Percentiles rank a stretch among this genome's conserved stretches.
phyloP scores from a whole-genome alignment of 352 stramenopile genomes.

The Globisporangium takayamanum region DNA sequence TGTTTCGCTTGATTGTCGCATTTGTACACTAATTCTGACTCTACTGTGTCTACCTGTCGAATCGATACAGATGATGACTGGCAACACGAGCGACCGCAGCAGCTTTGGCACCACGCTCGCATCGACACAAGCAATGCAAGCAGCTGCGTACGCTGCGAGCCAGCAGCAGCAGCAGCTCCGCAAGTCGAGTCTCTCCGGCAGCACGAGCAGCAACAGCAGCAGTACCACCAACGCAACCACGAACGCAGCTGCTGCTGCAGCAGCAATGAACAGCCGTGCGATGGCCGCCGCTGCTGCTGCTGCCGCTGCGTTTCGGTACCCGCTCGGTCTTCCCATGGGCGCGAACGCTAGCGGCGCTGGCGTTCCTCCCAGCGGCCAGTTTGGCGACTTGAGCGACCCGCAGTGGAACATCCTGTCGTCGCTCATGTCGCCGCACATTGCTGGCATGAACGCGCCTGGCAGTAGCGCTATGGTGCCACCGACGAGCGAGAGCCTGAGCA shows the following conservation, averaged over 20 bases:
- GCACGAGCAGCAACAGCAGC: slow-evolving; percentile 10
- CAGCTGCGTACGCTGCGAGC: slow-evolving; percentile 6
- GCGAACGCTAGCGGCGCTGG: neutral
- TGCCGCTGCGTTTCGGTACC: slow-evolving; percentile 32
- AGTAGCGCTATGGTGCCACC: slow-evolving; percentile 7
- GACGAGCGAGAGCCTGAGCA: slow-evolving; percentile 26
- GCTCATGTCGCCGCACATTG: slow-evolving; percentile 68
- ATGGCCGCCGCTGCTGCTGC: slow-evolving; percentile 24
- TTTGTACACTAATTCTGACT: no score
- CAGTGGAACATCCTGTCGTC: slow-evolving; percentile 77
- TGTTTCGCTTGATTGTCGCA: no score
- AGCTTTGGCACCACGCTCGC: slow-evolving; percentile 4
- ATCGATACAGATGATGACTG: slow-evolving; percentile 1
- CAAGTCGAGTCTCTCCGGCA: slow-evolving; percentile 7
- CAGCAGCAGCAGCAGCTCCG: slow-evolving; percentile 3
- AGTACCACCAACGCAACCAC: slow-evolving; percentile 5
- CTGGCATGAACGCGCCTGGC: slow-evolving; percentile 16
- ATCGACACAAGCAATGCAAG: slow-evolving; percentile 11
- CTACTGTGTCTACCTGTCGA: neutral
- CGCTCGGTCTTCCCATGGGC: slow-evolving; percentile 18
- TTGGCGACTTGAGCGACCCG: slow-evolving; percentile 51
- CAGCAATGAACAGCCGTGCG: slow-evolving; percentile 11
- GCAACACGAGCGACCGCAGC: neutral
- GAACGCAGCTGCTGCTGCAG: neutral
- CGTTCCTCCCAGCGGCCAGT: slow-evolving; percentile 2